Conservation (phyloP, 169 alveolate species). For the Plasmodium vinckei region DNA sequence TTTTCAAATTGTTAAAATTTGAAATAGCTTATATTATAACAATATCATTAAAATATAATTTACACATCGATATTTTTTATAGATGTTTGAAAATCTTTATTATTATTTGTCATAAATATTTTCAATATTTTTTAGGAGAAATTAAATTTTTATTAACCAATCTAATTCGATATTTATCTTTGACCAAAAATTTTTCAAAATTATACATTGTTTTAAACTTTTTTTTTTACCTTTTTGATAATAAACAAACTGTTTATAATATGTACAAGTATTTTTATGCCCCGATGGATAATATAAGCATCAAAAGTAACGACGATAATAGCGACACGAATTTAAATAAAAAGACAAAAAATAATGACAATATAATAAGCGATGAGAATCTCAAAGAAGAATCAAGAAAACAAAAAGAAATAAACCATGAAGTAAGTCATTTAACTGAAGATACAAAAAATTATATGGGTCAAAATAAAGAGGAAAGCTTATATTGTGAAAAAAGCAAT, state of each 20-base stretch:
- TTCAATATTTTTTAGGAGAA: conserved; percentile 72
- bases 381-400: not conserved
- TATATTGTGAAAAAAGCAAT: not conserved
- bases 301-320: not conserved
- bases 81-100: conserved; percentile 61
- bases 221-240: conserved; percentile 69
- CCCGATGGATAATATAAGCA: not conserved
- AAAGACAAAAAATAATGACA: not conserved
- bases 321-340: not conserved
- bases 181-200: conserved; percentile 49
- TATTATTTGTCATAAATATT: conserved; percentile 52
- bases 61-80: conserved; percentile 60
- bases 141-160: conserved; percentile 29
- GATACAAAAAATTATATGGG: not conserved
- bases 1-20: conserved; percentile 72
- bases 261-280: conserved; percentile 57
- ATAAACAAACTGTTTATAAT: conserved; percentile 21
- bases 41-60: conserved; percentile 48
- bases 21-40: conserved; percentile 49
- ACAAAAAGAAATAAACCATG: not conserved
- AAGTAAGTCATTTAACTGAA: not conserved
- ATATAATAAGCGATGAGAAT: not conserved
- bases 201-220: conserved; percentile 65
- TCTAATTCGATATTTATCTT: conserved; percentile 50
- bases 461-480: not conserved